phyloP scores from a whole-genome alignment of 2,329 filamentous ascomycete species.

The Alternaria sp. region DNA sequence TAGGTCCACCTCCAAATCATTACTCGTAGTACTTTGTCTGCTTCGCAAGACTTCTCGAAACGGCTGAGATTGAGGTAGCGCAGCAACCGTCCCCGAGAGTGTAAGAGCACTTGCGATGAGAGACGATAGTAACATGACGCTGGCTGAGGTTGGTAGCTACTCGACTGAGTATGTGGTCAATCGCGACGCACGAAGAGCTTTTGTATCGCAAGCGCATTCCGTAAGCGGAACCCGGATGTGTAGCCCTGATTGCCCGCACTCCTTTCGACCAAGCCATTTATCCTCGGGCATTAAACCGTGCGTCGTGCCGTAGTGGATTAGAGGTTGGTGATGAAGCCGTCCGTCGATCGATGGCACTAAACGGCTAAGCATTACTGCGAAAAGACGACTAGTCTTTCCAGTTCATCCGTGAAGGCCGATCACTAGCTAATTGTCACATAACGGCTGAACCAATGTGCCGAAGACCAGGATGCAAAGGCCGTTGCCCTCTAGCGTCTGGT shows the following conservation, averaged over 20 bases:
- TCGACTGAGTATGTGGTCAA: neutral
- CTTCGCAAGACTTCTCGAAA: neutral
- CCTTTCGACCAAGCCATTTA: neutral
- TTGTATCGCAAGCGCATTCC: neutral
- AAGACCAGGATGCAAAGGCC: neutral
- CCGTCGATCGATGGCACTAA: neutral
- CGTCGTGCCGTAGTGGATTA: neutral
- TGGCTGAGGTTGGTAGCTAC: neutral
- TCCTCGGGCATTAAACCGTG: neutral
- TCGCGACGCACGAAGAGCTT: neutral
- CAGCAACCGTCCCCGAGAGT: neutral
- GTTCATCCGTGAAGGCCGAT: neutral
- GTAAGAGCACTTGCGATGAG: neutral
- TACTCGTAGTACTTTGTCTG: neutral
- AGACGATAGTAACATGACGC: neutral
- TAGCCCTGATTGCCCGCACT: neutral
- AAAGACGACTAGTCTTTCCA: neutral
- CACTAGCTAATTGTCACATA: neutral
- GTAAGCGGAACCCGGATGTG: neutral
- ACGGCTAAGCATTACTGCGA: neutral
- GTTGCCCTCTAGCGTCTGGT: neutral
- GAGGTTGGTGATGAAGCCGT: neutral
- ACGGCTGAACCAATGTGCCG: neutral
- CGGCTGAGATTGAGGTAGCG: neutral
- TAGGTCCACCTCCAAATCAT: slow-evolving; percentile 22